A percentile compares a stretch with the other conserved stretches of the same genome.
Evolutionary conservation across 2,329 filamentous ascomycete species (phyloP).

Genomic region (Neopestalotiopsis sp.): DNA sequence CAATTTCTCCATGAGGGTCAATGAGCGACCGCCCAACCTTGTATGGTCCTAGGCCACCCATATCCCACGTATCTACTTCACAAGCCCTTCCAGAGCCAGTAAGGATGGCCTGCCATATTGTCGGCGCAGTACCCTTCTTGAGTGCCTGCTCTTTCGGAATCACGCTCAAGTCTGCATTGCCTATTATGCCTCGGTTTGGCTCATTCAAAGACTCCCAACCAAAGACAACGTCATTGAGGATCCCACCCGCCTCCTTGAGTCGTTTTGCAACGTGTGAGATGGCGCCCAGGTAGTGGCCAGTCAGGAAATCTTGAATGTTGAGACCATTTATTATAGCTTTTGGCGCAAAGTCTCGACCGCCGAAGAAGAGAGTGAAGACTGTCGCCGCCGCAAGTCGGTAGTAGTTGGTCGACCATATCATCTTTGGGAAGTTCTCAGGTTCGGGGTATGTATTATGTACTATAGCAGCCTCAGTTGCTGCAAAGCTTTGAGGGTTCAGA

Average conservation of each 20-base stretch:
- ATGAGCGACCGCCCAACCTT: constrained; percentile 84
- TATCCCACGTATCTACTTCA: constrained; percentile 91
- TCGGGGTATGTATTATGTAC: constrained; percentile 94
- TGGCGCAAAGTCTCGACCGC: constrained; percentile 87
- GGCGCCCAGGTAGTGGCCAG: constrained; percentile 83
- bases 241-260: constrained; percentile 87
- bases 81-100: constrained; percentile 90
- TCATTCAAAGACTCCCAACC: constrained; percentile 98
- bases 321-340: constrained; percentile 93
- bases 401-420: constrained; percentile 99
- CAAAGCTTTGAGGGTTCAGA: constrained; percentile 84
- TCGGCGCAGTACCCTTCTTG: constrained; percentile 91
- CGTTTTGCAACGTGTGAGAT: constrained; percentile 80
- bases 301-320: constrained; percentile 96
- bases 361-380: constrained; percentile 95
- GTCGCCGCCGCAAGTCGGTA: constrained; percentile 84
- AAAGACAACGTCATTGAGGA: constrained; percentile 86
- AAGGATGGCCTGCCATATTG: constrained; percentile 91
- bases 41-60: constrained; percentile 90
- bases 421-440: constrained; percentile 88
- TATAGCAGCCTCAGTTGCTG: constrained; percentile 85
- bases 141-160: constrained; percentile 88
- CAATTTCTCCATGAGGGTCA: constrained; percentile 83
- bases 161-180: constrained; percentile 78
- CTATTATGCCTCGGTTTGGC: constrained; percentile 86